Base-by-base conservation (phyloP, 495 filamentous ascomycete species). In the Xylaria intraflava region DNA sequence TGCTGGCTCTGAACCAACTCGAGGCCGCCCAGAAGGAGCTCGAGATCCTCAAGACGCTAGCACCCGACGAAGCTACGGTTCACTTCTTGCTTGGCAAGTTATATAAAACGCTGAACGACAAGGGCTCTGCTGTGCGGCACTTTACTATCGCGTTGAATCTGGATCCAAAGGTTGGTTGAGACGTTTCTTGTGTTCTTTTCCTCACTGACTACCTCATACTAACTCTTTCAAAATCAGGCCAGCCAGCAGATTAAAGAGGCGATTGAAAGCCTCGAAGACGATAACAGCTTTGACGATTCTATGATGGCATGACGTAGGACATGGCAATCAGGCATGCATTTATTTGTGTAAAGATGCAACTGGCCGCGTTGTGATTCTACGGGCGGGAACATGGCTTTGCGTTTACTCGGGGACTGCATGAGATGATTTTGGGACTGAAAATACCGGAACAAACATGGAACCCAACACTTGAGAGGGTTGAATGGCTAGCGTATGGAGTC, bases 121-220 rank as follows among this genome's bases (percentile, higher is more conserved):
- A 88, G 69, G 79, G 78, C 56, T 78, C 81, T 54, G 90, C 94
- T 35, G 89, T 98, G 47, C 83, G 87, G 60, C 88, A 95, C 66
- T 95, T 93, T 59, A 97, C 93, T 0, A 89, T 88, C 63, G 93
- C 94, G 22, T 67, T 96, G 66, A 96, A 96, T 70, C 71, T 98
- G 62, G 93, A 98, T 77, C 93, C 92, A 24, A 97, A 96, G 85
- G 91, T 94, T 22, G 27, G 53, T 57, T 33, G 6, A 41, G 27
- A 39, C 9, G n/a, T 31, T 10, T 12, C 24, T 2, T 14, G 14
- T 7, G 12, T 14, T 31, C 1, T 14, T 16, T 46, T 0, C 10
- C 33, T 12, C 14, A 20, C 10, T 17, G 40, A 14, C 2, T 17
- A 38, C 17, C 31, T 38, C n/a, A 49, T 47, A 54, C 51, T 56